These are phyloP conservation scores for Botryotinia globosa DNA, from an alignment of 2,329 filamentous ascomycete species.

Conservation along the genomic window DNA sequence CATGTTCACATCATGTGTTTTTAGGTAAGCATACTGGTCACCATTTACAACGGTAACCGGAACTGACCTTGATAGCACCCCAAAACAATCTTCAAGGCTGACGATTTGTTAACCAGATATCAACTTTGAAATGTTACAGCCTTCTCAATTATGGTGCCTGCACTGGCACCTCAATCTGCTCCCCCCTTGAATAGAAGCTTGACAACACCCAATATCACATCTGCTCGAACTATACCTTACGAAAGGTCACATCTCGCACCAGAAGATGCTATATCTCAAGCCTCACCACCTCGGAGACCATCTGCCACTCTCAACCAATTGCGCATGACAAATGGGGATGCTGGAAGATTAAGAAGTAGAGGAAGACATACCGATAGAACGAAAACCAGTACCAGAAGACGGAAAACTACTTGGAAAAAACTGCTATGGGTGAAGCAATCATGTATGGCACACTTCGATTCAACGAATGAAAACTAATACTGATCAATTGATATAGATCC, in stretches of 20 bases:
- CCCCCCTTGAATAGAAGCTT: constrained; percentile 32
- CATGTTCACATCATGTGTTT: not conserved
- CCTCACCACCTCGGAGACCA: constrained; percentile 57
- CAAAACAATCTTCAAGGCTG: constrained; percentile 16
- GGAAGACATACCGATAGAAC: constrained; percentile 33
- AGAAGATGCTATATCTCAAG: constrained; percentile 73
- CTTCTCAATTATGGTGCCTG: constrained; percentile 34
- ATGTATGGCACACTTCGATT: constrained; percentile 52
- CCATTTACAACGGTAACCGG: constrained; percentile 3
- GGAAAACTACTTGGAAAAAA: constrained; percentile 86
- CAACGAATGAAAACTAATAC: constrained; percentile 15
- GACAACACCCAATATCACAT: constrained; percentile 27
- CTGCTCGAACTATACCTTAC: constrained; percentile 21
- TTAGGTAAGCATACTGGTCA: not conserved
- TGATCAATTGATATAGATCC: constrained; percentile 59
- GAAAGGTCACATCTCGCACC: constrained; percentile 72
- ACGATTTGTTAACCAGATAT: constrained; percentile 8
- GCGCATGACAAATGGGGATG: constrained; percentile 34
- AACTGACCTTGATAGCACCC: not conserved
- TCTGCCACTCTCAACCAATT: constrained; percentile 41
- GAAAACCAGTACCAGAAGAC: constrained; percentile 55
- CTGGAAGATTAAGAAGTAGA: constrained; percentile 27
- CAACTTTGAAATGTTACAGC: constrained; percentile 6
- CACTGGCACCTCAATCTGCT: constrained; percentile 24
- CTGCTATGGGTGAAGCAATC: constrained; percentile 97